A percentile compares a stretch with the other conserved stretches of the same genome.
Conservation (phyloP, 345 rosid genomes). For the Dipteronia dyeriana region DNA sequence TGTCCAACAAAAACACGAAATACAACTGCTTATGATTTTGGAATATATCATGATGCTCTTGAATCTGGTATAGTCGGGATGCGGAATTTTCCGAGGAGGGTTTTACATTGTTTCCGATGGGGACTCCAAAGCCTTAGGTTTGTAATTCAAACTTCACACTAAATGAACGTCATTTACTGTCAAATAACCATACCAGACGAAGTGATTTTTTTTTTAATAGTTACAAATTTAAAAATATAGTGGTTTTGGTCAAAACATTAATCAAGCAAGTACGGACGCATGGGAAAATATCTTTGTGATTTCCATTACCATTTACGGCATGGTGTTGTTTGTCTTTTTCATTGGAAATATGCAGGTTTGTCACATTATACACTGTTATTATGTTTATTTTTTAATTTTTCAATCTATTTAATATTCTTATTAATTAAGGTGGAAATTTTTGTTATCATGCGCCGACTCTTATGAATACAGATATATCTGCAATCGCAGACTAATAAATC, state of each 20-base stretch:
- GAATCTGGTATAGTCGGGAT: background rate
- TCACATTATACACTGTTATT: no score
- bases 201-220: no score
- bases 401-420: no score
- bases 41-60: background rate
- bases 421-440: no score
- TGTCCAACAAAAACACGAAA: background rate
- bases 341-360: slow-evolving; percentile 15
- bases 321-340: background rate
- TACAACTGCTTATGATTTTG: background rate
- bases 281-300: slow-evolving; percentile 6
- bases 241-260: slow-evolving; percentile 9
- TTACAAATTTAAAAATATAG: background rate
- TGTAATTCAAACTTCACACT: background rate
- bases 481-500: background rate
- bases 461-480: background rate
- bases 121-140: background rate
- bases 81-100: background rate
- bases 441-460: no score
- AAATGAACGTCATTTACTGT: no score
- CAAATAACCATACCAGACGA: no score
- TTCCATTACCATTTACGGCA: background rate
- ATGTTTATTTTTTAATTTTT: no score
- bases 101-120: background rate
- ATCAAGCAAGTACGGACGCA: background rate